These are phyloP conservation scores for Russula sp. DNA, from an alignment of 768 basidiomycete genomes.

Conservation along the genomic window DNA sequence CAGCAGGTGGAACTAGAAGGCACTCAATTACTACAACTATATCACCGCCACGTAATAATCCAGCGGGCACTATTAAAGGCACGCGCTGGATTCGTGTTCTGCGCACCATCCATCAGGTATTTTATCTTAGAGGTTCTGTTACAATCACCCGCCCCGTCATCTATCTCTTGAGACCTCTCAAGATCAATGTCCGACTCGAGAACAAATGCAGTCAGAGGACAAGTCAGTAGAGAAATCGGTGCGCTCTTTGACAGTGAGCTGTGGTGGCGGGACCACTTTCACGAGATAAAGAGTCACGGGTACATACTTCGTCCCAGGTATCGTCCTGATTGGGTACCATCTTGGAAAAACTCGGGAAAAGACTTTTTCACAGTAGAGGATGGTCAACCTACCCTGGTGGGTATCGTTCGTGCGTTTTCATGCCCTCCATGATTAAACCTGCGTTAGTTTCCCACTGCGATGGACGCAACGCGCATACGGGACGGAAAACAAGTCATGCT, in stretches of 20 bases:
- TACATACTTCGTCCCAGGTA: background rate
- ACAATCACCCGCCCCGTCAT: background rate
- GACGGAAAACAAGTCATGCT: constrained; percentile 12
- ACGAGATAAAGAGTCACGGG: background rate
- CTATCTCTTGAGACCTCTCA: background rate
- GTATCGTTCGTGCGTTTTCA: background rate
- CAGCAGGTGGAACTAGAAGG: background rate
- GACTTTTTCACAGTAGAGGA: background rate
- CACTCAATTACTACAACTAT: background rate
- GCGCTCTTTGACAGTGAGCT: background rate
- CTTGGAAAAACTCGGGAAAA: background rate
- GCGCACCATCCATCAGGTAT: background rate
- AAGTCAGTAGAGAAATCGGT: background rate
- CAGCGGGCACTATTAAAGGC: background rate
- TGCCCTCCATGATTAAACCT: background rate
- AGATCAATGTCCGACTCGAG: background rate
- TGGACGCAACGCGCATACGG: background rate
- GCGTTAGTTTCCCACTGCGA: background rate
- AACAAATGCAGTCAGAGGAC: background rate
- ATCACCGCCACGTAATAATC: background rate
- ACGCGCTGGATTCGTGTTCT: background rate
- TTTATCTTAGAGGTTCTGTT: background rate
- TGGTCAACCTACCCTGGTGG: background rate
- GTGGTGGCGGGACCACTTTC: constrained; percentile 1
- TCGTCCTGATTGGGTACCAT: background rate